A percentile compares a stretch with the other conserved stretches of the same genome.
These are phyloP conservation scores for Aulographum hederae DNA, from an alignment of 2,329 filamentous ascomycete genomes.

Conservation along the genomic window DNA sequence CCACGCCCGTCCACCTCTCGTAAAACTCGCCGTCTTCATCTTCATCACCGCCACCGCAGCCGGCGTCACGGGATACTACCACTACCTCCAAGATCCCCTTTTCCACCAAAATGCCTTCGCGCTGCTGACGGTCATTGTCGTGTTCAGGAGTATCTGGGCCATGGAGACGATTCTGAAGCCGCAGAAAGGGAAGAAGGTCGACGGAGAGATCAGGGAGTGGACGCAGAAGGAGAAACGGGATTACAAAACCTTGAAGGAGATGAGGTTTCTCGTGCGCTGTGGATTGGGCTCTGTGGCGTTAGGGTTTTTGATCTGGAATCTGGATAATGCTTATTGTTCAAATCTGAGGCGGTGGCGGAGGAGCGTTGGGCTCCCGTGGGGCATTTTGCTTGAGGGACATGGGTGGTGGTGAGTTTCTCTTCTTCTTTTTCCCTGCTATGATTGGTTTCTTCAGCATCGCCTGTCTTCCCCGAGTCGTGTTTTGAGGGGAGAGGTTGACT, in stretches of 20 bases:
- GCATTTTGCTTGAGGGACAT: constrained; percentile 54
- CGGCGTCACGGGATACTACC: constrained; percentile 56
- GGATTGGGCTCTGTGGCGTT: constrained; percentile 56
- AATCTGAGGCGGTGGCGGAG: constrained; percentile 47
- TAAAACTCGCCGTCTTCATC: constrained; percentile 10
- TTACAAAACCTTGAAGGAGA: constrained; percentile 38
- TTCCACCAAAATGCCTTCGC: constrained; percentile 64
- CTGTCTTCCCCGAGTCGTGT: background rate
- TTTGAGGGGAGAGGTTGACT: background rate
- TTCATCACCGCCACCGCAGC: constrained; percentile 27
- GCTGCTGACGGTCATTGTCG: constrained; percentile 43
- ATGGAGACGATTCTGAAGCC: constrained; percentile 45
- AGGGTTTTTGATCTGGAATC: constrained; percentile 59
- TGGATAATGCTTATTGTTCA: constrained; percentile 60
- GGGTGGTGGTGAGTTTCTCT: constrained; percentile 44
- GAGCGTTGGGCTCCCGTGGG: constrained; percentile 59
- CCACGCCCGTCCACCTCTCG: constrained; percentile 34
- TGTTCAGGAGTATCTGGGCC: constrained; percentile 50
- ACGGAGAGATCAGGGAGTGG: background rate
- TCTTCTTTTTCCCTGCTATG: too few relatives aligned
- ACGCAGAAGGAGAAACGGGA: constrained; percentile 30
- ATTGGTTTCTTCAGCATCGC: too few relatives aligned
- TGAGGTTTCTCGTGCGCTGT: constrained; percentile 59
- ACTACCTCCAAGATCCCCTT: constrained; percentile 52
- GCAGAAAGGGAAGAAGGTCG: constrained; percentile 8